Base-by-base conservation (phyloP, 495 filamentous ascomycete genomes). In the Opeltia flavorubescens region DNA sequence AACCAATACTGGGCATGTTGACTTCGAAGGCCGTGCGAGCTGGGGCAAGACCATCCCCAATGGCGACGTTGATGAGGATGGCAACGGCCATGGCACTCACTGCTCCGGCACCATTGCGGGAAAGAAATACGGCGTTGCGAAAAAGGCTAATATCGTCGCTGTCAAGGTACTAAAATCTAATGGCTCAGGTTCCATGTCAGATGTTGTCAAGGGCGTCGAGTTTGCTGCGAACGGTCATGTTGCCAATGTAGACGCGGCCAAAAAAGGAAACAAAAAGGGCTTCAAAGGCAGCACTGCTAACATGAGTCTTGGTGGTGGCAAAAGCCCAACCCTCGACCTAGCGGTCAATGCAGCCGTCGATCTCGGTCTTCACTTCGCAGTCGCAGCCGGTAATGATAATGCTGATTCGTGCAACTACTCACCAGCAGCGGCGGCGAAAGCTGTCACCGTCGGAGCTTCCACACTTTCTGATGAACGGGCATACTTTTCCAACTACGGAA, bases 401-500 rank as follows among this genome's bases (percentile, higher is more conserved):
- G 83, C 87, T 48, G 88, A 99, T 68, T 93, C 93, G 44, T 99
- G 93, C 82, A 89, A 87, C 70, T 99, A 96, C 76, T 99, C 93
- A n/a, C 93, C 93, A 25, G 93, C 93, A 53, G 82, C 89, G 43
- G 86, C 93, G 51, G 77, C 80, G 55, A 86, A 89, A 62, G 89
- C 93, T 46, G 81, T 99, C 58, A 99, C 93, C 41, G 93, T 99
- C 49, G 93, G 89, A 62, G 93, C 93, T 51, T 94, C 87, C 17
- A 94, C 84, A 49, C 75, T 99, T 27, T 75, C 75, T 54, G 93
- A 99, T 64, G 85, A 88, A 74, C 89, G 93, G 66, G 93, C 93
- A 52, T 99, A 96, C 78, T 99, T 99, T 81, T 96, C 93, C 77
- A 99, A 99, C 81, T 96, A 80, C 67, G 93, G 93, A 63, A 89